Base-by-base conservation (phyloP, 352 stramenopile species). In the Globisporangium perplexum region DNA sequence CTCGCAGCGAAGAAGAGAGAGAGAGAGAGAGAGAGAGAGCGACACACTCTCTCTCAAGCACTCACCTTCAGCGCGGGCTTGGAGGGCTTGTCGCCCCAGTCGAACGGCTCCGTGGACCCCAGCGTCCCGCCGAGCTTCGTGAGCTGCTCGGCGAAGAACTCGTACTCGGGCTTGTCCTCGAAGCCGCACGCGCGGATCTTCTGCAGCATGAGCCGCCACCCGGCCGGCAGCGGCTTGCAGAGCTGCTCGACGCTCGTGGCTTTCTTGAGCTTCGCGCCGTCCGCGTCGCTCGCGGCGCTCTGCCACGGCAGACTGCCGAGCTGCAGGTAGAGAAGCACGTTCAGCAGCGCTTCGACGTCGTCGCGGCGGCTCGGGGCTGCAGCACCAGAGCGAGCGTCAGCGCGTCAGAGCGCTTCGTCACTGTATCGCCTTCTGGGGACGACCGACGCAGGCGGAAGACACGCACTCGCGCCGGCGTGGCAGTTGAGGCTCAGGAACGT, bases 401-500 rank as follows among this genome's bases (percentile, higher is more conserved):
- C 36, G 62, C 18, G 45, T 15, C 8, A n/a, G n/a, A n/a, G n/a
- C n/a, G n/a, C n/a, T n/a, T n/a, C n/a, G n/a, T n/a, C n/a, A n/a
- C n/a, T n/a, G n/a, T n/a, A n/a, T n/a, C n/a, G n/a, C n/a, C n/a
- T n/a, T n/a, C n/a, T n/a, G n/a, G n/a, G n/a, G n/a, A n/a, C n/a
- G n/a, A n/a, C 31, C 7, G 31, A 10, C 31, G 31, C 35, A 41
- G 18, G n/a, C n/a, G n/a, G 35, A n/a, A 17, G 17, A 17, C 35
- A 87, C 77, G 35, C 74, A 94, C 83, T 96, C 14, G 80, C 72
- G 23, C 89, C 86, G 20, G 55, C 59, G 62, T 97, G 88, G 59
- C 93, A 92, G 57, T 93, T 92, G 10, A 96, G 31, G 48, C 88
- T 97, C 26, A 96, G 64, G 66, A 97, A 98, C 0, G 88, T 90